Conservation (phyloP, 176 grass and related monocot genomes). For the Musa beccarii region DNA sequence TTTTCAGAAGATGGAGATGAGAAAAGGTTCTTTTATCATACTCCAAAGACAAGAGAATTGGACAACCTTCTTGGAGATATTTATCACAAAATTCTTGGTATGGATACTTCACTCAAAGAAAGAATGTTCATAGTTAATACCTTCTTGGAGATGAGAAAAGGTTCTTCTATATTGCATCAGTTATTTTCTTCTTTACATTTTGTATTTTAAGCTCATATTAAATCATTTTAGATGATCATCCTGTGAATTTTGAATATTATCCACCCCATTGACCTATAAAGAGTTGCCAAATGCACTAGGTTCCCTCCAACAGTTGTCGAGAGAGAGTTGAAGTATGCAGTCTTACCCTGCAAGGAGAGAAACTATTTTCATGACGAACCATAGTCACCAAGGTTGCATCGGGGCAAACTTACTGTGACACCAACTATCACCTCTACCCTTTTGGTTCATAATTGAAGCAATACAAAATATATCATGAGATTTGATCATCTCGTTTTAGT, state of each 20-base stretch:
- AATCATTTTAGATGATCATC: neutral
- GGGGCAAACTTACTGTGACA: too few species aligned
- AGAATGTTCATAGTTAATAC: too few species aligned
- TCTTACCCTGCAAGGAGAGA: too few species aligned
- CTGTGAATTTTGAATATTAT: too few species aligned
- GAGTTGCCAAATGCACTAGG: too few species aligned
- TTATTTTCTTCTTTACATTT: neutral
- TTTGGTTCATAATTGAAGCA: neutral
- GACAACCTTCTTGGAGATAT: constrained; percentile 97
- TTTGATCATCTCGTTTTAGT: neutral
- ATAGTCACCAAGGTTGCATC: too few species aligned
- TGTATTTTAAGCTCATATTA: neutral
- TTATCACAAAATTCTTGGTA: constrained; percentile 99
- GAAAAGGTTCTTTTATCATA: constrained; percentile 89
- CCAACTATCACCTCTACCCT: neutral
- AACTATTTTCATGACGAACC: too few species aligned
- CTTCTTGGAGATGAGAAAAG: too few species aligned
- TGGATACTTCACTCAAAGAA: neutral
- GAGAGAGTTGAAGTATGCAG: too few species aligned
- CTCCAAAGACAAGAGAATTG: constrained; percentile 88
- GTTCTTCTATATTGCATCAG: neutral
- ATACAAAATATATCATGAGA: neutral
- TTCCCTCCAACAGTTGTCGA: too few species aligned
- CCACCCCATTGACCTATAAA: too few species aligned
- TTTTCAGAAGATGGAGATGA: constrained; percentile 85